Evolutionary conservation across 2,329 filamentous ascomycete genomes (phyloP), one percentile per base, ranked within the genome.

Genomic region (Exophiala sp.): DNA sequence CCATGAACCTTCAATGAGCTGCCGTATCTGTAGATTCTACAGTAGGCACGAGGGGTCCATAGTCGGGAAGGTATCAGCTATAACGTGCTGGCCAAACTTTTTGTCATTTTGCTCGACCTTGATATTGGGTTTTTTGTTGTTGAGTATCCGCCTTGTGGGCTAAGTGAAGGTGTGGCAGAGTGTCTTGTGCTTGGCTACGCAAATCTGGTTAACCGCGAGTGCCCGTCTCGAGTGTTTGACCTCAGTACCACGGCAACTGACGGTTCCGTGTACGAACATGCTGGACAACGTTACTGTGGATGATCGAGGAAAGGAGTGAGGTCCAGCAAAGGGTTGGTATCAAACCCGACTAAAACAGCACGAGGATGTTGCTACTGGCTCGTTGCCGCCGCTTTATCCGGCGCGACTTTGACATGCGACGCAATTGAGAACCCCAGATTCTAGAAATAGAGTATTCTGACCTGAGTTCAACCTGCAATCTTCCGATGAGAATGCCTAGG

Each of bases 401-500:
- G 5, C 24, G 24, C 24, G 24, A 29, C 24, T 29, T 29, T 29
- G 24, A 29, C 24, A 29, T 3, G 24, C 24, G 24, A 29, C 24
- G 35, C 35, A 38, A 8, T 16, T 38, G 35, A 38, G 24, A 29
- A 5, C 24, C 24, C 24, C 24, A 29, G 24, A 10, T 14, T 14
- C 14, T n/a, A 5, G 38, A 40, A 14, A 40, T 40, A 16, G 38
- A n/a, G 38, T 40, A 7, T 40, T 14, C 38, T 40, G 14, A 20
- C 14, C 11, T 14, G 6, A 16, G 3, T 10, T 40, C 20, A n/a
- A 40, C 20, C 14, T 9, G 8, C 20, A 16, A 40, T 40, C 8
- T 40, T 8, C 38, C 38, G 7, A 20, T 7, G n/a, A 42, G 47
- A 12, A 58, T 58, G 48, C n/a, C 7, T 20, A 32, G 11, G 18